phyloP scores from a whole-genome alignment of 805 yeast species.

The Lipomyces yamadae region DNA sequence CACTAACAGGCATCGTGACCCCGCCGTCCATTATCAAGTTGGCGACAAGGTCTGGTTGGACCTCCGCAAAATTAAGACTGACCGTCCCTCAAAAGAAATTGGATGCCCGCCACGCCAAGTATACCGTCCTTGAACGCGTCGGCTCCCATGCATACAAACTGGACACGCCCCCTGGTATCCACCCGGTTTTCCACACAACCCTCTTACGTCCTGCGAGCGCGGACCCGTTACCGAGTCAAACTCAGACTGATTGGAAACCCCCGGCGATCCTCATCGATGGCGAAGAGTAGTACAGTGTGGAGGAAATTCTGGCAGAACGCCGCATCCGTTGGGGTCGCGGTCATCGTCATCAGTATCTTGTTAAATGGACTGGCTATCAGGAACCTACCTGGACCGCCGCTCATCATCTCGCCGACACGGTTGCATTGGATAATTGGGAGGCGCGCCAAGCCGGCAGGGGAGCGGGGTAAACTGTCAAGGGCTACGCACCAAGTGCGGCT shows the following conservation, averaged over 20 bases:
- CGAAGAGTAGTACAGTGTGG: background rate
- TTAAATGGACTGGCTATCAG: background rate
- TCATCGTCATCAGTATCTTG: background rate
- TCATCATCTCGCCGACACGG: background rate
- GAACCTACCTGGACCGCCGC: background rate
- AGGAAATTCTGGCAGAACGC: background rate
- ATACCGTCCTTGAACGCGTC: background rate
- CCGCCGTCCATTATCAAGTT: background rate
- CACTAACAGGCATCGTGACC: background rate
- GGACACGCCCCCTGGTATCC: background rate
- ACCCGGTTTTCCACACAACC: background rate
- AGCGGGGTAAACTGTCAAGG: background rate
- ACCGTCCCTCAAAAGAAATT: background rate
- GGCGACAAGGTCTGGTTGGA: constrained; percentile 4
- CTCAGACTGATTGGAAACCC: background rate
- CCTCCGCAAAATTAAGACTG: background rate
- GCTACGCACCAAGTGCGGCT: background rate
- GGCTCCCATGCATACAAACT: constrained; percentile 6
- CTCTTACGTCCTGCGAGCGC: background rate
- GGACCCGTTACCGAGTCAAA: background rate
- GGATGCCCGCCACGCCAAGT: background rate
- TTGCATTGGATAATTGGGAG: background rate
- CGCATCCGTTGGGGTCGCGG: background rate
- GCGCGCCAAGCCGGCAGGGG: background rate
- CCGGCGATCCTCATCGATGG: background rate